Evolutionary conservation across 306 rosid species (phyloP), one percentile per base, ranked within the genome.

Genomic region (Vicia sativa): DNA sequence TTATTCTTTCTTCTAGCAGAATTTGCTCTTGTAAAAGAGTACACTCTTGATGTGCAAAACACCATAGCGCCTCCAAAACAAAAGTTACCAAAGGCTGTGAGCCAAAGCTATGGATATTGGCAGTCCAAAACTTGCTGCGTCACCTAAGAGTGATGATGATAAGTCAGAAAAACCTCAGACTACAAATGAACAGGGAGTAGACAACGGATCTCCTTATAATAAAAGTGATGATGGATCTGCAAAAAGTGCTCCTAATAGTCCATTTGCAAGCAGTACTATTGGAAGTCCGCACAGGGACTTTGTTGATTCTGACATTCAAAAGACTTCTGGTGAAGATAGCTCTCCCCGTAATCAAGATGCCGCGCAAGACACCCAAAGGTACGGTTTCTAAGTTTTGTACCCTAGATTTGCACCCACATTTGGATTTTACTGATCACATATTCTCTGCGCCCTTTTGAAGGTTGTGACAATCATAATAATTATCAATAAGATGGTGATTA

Each of bases 41-140:
- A 91, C 77, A 91, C 96, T 54, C 88, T 91, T 60, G 90, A 89
- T 63, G 95, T 91, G 76, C 81, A 86, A 75, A 95, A 95, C 81
- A 74, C 73, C 73, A 42, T 82, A 28, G 97, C 86, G 0, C 92
- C 95, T 59, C 91, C 91, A 31, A 91, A 79, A 54, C 88, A 87
- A 79, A 95, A 88, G 75, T 67, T 77, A 56, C 77, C 74, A 1
- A 18, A 44, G 25, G 65, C 41, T 37, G 74, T 71, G 68, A 77
- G 77, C 64, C 13, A 72, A 88, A 68, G 53, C 79, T 57, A 48
- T 80, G 53, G 41, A 42, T 57, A 44, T 26, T 68, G 91, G 70
- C 73, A 79, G 86, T 78, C 95, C 87, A 70, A 79, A 62, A 62
- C 50, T 77, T 72, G 81, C 74, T 60, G 72, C 86, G 67, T 81